Percentiles rank a stretch among this genome's conserved stretches.
These are phyloP conservation scores for Sugiyamaella novakii DNA, from an alignment of 1,139 yeast species.

Conservation along the genomic window DNA sequence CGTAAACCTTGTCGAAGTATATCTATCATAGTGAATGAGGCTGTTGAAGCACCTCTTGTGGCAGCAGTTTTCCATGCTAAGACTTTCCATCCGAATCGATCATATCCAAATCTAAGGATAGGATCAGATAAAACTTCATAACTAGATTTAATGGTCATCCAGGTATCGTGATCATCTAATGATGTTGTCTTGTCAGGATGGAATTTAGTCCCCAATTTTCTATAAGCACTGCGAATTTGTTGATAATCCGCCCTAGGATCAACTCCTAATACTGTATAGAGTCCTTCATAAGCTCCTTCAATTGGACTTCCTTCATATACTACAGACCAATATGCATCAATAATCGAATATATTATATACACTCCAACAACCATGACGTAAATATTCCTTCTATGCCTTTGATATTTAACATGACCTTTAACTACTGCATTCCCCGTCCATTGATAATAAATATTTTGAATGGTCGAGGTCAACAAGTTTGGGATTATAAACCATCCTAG, in stretches of 20 bases:
- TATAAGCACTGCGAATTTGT: conserved; percentile 21
- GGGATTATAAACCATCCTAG: conserved; percentile 36
- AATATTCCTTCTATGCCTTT: conserved; percentile 24
- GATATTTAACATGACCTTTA: conserved; percentile 12
- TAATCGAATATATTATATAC: conserved; percentile 28
- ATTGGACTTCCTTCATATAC: conserved; percentile 20
- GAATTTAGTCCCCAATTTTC: conserved; percentile 34
- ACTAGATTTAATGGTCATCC: conserved; percentile 35
- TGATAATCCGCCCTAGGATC: conserved; percentile 22
- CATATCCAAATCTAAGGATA: conserved; percentile 39
- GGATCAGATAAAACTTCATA: conserved; percentile 38
- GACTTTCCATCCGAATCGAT: conserved; percentile 35
- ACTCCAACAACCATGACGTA: conserved; percentile 24
- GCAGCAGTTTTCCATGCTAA: conserved; percentile 20
- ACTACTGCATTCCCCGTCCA: conserved; percentile 15
- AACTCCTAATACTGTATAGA: conserved; percentile 31
- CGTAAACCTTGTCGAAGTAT: conserved; percentile 27
- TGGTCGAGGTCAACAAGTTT: conserved; percentile 22
- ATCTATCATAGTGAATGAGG: conserved; percentile 10
- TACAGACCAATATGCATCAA: conserved; percentile 24
- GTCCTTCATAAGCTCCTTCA: conserved; percentile 21
- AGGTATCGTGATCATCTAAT: conserved; percentile 27
- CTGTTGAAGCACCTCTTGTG: neutral
- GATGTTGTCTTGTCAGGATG: conserved; percentile 43
- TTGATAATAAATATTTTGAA: conserved; percentile 27